Evolutionary conservation across 2,329 filamentous ascomycete species (phyloP).

Genomic region (Phoma sp.): DNA sequence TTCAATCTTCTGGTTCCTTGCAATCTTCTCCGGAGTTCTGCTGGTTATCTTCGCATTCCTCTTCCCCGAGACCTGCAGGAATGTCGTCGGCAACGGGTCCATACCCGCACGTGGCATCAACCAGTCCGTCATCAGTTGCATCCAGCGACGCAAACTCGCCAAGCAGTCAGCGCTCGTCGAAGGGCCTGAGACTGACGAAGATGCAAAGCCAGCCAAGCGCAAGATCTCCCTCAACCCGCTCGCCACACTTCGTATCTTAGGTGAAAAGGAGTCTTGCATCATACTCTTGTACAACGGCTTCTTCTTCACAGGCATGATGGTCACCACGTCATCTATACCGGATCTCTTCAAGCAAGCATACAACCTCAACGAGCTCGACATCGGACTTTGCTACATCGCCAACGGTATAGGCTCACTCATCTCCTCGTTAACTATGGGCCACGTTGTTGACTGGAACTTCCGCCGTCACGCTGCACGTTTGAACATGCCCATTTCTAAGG

Average conservation of each 20-base stretch:
- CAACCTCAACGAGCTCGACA: constrained; percentile 36
- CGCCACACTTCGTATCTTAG: constrained; percentile 36
- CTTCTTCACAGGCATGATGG: constrained; percentile 46
- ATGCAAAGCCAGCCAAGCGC: constrained; percentile 15
- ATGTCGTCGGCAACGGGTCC: constrained; percentile 53
- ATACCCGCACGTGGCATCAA: constrained; percentile 43
- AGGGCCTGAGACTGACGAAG: background rate
- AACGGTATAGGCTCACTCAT: constrained; percentile 37
- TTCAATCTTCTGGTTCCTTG: constrained; percentile 52
- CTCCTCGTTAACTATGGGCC: constrained; percentile 39
- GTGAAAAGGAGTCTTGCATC: constrained; percentile 43
- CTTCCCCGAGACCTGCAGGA: constrained; percentile 54
- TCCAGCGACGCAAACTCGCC: constrained; percentile 35
- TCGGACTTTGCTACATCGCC: constrained; percentile 43
- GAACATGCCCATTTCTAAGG: constrained; percentile 67
- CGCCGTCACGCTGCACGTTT: constrained; percentile 68
- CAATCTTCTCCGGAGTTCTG: constrained; percentile 50
- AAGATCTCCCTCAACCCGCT: constrained; percentile 38
- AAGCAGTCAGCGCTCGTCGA: constrained; percentile 4
- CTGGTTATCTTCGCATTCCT: constrained; percentile 48
- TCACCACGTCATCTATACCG: constrained; percentile 36
- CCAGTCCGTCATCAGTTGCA: constrained; percentile 38
- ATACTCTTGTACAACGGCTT: constrained; percentile 42
- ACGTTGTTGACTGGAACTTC: constrained; percentile 75
- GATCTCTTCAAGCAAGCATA: constrained; percentile 39